Evolutionary conservation across 164 flowering plant species (phyloP).

Genomic region (Tetracentron sinense): DNA sequence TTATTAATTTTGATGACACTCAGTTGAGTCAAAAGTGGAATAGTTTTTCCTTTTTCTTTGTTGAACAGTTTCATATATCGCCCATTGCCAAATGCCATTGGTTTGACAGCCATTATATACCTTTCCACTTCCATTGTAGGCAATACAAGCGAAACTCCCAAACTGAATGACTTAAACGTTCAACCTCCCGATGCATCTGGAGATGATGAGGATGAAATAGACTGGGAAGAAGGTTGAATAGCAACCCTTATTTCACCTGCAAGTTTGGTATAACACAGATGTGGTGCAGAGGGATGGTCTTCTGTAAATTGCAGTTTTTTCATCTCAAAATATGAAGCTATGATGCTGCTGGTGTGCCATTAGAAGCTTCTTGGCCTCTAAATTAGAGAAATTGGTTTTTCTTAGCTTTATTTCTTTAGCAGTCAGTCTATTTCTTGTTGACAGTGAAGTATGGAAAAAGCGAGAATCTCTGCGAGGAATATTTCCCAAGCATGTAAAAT

Average conservation of each 20-base stretch:
- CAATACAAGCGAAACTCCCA: slow-evolving; percentile 9
- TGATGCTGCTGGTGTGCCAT: neutral
- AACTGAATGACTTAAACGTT: slow-evolving; percentile 29
- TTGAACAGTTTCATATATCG: too few relatives aligned
- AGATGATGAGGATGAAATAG: slow-evolving; percentile 40
- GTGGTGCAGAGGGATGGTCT: neutral
- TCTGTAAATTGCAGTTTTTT: neutral
- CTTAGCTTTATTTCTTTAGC: too few relatives aligned
- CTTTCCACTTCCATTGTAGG: slow-evolving; percentile 15
- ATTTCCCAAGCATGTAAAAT: too few relatives aligned
- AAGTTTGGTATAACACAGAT: too few relatives aligned
- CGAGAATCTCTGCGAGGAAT: too few relatives aligned
- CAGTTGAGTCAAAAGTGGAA: neutral
- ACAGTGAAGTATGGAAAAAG: too few relatives aligned
- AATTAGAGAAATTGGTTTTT: too few relatives aligned
- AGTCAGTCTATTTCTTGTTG: too few relatives aligned
- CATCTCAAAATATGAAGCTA: neutral
- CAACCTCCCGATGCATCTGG: slow-evolving; percentile 29
- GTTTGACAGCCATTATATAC: neutral
- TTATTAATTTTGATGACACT: neutral
- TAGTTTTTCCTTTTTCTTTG: too few relatives aligned
- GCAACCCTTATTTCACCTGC: too few relatives aligned
- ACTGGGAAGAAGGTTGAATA: slow-evolving; percentile 36
- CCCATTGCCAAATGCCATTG: neutral
- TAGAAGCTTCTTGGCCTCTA: neutral